These are phyloP conservation scores for Stenogyne calaminthoides DNA, from an alignment of 305 asterid species.

Conservation along the genomic window DNA sequence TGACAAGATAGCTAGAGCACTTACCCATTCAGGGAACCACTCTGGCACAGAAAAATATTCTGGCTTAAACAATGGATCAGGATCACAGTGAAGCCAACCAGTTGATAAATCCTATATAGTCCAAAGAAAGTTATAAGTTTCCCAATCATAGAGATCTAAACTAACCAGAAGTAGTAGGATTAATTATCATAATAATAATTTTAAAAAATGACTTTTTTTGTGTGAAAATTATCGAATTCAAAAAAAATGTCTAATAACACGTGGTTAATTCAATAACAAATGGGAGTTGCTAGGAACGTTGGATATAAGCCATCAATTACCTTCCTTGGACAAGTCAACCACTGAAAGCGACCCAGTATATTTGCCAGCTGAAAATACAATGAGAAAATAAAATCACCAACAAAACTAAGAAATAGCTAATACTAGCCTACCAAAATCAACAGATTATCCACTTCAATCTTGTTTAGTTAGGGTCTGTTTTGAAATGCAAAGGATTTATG, in stretches of 20 bases:
- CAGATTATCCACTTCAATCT: constrained; percentile 8
- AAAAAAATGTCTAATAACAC: no score
- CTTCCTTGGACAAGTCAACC: constrained; percentile 98
- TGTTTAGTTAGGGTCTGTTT: constrained; percentile 7
- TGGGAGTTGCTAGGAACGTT: neutral
- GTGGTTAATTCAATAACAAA: no score
- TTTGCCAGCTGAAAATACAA: constrained; percentile 78
- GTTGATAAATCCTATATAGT: constrained; percentile 78
- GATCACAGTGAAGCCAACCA: constrained; percentile 97
- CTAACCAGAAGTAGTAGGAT: neutral
- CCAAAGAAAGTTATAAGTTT: constrained; percentile 21
- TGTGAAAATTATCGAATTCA: no score
- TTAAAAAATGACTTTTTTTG: no score
- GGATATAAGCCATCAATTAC: constrained; percentile 40
- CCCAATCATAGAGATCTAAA: constrained; percentile 19
- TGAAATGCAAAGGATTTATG: constrained; percentile 6
- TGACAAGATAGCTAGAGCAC: constrained; percentile 24
- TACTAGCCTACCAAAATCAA: neutral
- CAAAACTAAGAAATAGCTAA: neutral
- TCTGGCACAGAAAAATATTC: constrained; percentile 65
- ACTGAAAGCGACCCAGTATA: constrained; percentile 70
- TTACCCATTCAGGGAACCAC: constrained; percentile 87
- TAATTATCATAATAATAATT: no score
- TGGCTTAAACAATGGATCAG: constrained; percentile 80
- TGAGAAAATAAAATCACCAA: constrained; percentile 27